Conservation (phyloP, 2,329 filamentous ascomycete species). For the Dothideomycetes sp. region DNA sequence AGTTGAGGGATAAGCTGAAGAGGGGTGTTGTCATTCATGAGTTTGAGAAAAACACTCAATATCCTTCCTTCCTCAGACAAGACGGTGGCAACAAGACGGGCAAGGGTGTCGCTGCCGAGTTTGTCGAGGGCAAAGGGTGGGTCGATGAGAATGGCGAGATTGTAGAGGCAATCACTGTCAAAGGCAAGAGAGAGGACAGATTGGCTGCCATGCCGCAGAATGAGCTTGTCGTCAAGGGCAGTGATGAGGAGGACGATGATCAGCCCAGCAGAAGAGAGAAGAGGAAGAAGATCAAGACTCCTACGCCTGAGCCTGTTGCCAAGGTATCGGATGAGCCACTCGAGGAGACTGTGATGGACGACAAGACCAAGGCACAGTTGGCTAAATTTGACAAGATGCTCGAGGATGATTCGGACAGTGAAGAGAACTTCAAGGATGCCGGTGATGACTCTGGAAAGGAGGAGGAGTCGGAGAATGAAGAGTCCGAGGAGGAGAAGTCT, state of each 20-base stretch:
- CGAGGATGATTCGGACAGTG: background rate
- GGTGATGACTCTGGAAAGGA: background rate
- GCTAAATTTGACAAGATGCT: background rate
- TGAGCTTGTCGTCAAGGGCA: background rate
- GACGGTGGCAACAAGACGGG: constrained; percentile 28
- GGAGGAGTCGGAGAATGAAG: constrained; percentile 7
- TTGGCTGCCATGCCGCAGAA: constrained; percentile 2
- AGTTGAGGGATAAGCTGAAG: constrained; percentile 8
- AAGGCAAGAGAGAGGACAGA: constrained; percentile 6
- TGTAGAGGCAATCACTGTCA: constrained; percentile 43
- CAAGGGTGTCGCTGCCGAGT: constrained; percentile 45
- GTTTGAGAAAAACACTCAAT: constrained; percentile 74
- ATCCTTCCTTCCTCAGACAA: constrained; percentile 62
- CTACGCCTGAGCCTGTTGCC: constrained; percentile 10
- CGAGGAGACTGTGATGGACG: background rate
- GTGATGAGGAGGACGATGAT: background rate
- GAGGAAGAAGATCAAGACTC: constrained; percentile 6
- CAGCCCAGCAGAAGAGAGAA: background rate
- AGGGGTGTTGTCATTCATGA: constrained; percentile 68
- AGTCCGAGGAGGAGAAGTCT: constrained; percentile 8
- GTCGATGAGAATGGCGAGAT: constrained; percentile 67
- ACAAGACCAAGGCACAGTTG: background rate
- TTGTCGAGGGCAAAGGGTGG: constrained; percentile 81
- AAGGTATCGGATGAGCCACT: background rate
- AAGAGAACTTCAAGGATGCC: background rate